Evolutionary conservation across 176 grass and related monocot species (phyloP), one percentile per base, ranked within the genome.

Genomic region (Aegilops speltoides): DNA sequence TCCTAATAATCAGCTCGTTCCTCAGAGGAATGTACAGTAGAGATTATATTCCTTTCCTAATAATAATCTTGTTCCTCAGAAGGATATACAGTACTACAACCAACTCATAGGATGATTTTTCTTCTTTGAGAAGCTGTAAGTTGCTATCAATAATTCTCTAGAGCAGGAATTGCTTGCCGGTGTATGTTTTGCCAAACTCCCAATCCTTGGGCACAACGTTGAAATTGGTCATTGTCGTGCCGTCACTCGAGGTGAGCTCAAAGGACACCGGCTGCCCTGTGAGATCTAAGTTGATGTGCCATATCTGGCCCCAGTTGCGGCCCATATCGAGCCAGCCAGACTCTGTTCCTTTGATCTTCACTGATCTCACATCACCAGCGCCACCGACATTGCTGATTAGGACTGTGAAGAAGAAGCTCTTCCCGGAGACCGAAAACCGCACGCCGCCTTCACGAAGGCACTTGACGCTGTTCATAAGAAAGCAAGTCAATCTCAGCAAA

Each of bases 351-450:
- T 99, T 99, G 77, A 96, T 85, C 45, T 99, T 99, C 69, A 96
- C 94, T 46, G 90, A 90, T n/a, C 52, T 88, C 36, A 99, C 71
- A 84, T 99, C 94, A 0, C 97, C 97, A 0, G 92, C 94, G 1
- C 97, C 97, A 11, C 94, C 97, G 28, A 99, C 97, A 6, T 99
- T 99, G 89, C 94, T 96, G 64, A 99, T 90, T 59, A 99, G 88
- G 23, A 99, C 92, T 0, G 88, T 90, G 45, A 91, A 76, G 87
- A 99, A 96, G 90, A 94, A 94, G 33, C 83, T 83, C 24, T 86
- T 87, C 16, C 97, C 94, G 1, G 90, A 84, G 22, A 99, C 78
- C 1, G 94, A 60, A 38, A 96, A 99, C 14, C 94, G 87, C 56
- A 96, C 88, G 3, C 97, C 94, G 0, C 89, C 97, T 43, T 99